Base-by-base conservation (phyloP, 2,329 filamentous ascomycete species). In the Diaporthe aspalathi region DNA sequence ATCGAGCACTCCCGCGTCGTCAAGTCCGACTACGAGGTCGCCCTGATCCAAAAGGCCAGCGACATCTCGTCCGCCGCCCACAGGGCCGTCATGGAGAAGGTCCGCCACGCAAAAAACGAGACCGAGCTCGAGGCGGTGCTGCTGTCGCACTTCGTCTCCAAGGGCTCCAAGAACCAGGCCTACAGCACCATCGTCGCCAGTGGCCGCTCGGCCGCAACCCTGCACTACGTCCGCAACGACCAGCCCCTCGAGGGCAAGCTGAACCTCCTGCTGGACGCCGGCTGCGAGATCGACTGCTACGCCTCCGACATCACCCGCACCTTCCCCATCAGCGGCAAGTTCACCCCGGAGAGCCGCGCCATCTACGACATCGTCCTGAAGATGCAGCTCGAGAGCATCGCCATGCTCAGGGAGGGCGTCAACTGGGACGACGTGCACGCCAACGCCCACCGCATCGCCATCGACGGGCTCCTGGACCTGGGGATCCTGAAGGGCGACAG, bases 161-260 rank as follows among this genome's bases (percentile, higher is more conserved):
- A 91, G 73, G 93, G 93, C 29, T 92, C 92, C 67, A 92, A 91
- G 78, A 90, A 96, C 76, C 94, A 97, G 84, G 92, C 95, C 1
- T 98, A 98, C 81, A 89, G 93, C 75, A 91, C 92, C 72, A 98
- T 98, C 77, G 90, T 96, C 22, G 95, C 94, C 0, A 89, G 89
- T 43, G 95, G 95, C 14, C 87, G 90, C 6, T 91, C 93, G 20
- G 95, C 93, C 0, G 93, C 94, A 6, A 96, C 94, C 1, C 87
- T 98, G 43, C 95, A 98, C 83, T 98, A 98, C 77, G 89, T 94
- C 29, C 89, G 92, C 78, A 97, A 97, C 80, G 86, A 94, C 74
- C 87, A 91, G 77, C 86, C 90, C 0, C 83, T 95, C 45, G 82
- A 83, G 0, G 90, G 89, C 53, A 94, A 95, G 82, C 89, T 93